Base-by-base conservation (phyloP, 2,329 filamentous ascomycete species). In the Lachnellula arida region DNA sequence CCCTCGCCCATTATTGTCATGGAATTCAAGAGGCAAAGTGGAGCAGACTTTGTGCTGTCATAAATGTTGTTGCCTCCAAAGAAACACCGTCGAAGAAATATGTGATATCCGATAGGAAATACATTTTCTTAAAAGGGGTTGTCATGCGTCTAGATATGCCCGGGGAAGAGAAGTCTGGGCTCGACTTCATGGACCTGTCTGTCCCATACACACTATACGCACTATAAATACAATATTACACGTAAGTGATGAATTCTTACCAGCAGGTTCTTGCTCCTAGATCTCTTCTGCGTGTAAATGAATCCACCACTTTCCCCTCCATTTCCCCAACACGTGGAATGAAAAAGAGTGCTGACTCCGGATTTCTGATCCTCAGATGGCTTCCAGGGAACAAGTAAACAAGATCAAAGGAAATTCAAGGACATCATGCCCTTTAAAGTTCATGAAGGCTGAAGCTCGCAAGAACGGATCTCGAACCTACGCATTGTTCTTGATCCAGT, bases 91-190 rank as follows among this genome's bases (percentile, higher is more conserved):
- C 3, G 12, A 39, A 39, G 35, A 15, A n/a, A 39, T 39, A n/a
- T 39, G 11, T 39, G 35, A 14, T 39, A 1, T 8, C 25, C 5
- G 6, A 28, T 2, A 39, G n/a, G 35, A 39, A 57, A 11, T 56
- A 46, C n/a, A n/a, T n/a, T n/a, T n/a, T n/a, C n/a, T n/a, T n/a
- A n/a, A n/a, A n/a, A n/a, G n/a, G n/a, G n/a, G n/a, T n/a, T n/a
- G n/a, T 66, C 17, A 57, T 65, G 56, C 51, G 61, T 15, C 25
- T 63, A 4, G 64, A 65, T 32, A 62, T 64, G 58, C 63, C 64
- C n/a, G 60, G 57, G 1, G 61, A 66, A 40, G 46, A 59, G n/a
- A 56, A 60, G 4, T 65, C 53, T 37, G 59, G 63, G 2, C 52
- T 64, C 8, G 56, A 63, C 15, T 59, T 54, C 35, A 65, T 66